Conservation (phyloP, 2,329 filamentous ascomycete genomes). For the Aciculosporium take region DNA sequence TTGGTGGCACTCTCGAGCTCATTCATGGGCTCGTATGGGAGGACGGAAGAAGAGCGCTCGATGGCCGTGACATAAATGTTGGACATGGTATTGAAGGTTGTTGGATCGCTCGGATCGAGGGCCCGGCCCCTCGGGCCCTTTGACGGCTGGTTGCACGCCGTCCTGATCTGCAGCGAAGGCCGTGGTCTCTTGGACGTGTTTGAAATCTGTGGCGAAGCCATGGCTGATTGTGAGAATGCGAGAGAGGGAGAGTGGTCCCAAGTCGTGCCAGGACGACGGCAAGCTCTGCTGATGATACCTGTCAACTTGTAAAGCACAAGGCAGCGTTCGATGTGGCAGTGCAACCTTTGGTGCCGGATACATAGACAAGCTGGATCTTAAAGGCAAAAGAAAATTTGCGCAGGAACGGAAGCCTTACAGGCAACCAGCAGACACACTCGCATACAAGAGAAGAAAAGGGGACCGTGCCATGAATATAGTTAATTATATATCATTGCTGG, state of each 20-base stretch:
- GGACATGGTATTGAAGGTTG: conserved; percentile 51
- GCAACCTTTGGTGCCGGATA: not conserved
- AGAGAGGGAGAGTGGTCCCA: not conserved
- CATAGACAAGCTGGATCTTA: not conserved
- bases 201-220: conserved; percentile 12
- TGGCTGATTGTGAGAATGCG: not conserved
- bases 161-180: conserved; percentile 41
- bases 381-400: not conserved
- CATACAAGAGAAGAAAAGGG: not conserved
- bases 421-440: not conserved
- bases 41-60: conserved; percentile 40
- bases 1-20: conserved; percentile 37
- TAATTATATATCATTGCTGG: not conserved
- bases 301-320: no score
- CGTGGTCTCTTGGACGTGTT: conserved; percentile 33
- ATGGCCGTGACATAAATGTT: conserved; percentile 51
- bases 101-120: conserved; percentile 43
- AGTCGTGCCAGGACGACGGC: not conserved
- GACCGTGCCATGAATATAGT: not conserved
- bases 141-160: conserved; percentile 22
- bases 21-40: conserved; percentile 31
- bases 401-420: not conserved
- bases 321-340: not conserved
- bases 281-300: not conserved
- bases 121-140: conserved; percentile 20